Base-by-base conservation (phyloP, 495 filamentous ascomycete species). In the Talaromyces proteolyticus region DNA sequence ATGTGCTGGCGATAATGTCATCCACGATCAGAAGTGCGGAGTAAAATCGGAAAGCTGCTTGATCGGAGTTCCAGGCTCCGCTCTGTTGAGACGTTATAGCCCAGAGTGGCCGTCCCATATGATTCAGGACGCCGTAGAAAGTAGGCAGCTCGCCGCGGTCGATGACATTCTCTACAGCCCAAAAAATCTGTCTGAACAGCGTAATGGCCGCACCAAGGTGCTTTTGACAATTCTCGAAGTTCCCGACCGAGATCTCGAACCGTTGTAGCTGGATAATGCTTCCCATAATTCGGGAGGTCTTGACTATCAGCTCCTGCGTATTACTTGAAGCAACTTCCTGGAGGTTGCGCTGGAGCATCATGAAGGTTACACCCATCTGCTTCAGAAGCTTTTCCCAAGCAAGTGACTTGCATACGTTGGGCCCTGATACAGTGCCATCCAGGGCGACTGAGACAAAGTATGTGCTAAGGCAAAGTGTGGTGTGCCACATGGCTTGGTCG, bases 201-300 rank as follows among this genome's bases (percentile, higher is more conserved):
- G 67, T 64, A 4, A 74, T 17, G 23, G 71, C 70, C 16, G 72
- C 74, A 46, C 63, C 68, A 24, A 79, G 71, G 53, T 81, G 77
- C 44, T 65, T 56, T 22, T 66, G 55, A 56, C 74, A 80, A 57
- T 75, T 76, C 3, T 66, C 59, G 19, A 67, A 64, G 48, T 64
- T 74, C 19, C 55, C 54, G 17, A 75, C 55, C 17, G 67, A 53
- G 40, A 75, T 69, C 42, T 78, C 77, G 49, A 75, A 75, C 11
- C 70, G 70, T 49, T 78, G 65, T 34, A 81, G 46, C 51, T 80
- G 76, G 43, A 79, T 66, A 57, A 81, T 75, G 65, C 71, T 72
- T 40, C 67, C 61, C 69, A 80, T 64, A 40, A 78, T 72, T 14
- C 69, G 61, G 22, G 60, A 57, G 21, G 54, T 57, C 44, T 38